These are phyloP conservation scores for Picea sitchensis DNA, from an alignment of 75 land plant genomes.

Conservation along the genomic window DNA sequence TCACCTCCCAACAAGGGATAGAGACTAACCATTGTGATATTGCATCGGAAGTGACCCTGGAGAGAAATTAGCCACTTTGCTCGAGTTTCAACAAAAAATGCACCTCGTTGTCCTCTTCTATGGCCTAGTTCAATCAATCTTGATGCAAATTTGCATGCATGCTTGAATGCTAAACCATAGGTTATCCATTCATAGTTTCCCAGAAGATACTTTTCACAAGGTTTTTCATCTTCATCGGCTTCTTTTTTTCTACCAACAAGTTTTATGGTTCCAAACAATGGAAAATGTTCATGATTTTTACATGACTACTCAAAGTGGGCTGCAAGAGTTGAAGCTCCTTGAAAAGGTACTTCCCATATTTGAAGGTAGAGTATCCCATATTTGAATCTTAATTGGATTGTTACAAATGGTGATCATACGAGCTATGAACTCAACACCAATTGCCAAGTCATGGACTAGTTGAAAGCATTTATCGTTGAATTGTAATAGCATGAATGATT, in stretches of 20 bases:
- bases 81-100: constrained; percentile 82
- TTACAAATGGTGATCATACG: constrained; percentile 62
- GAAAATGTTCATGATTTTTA: constrained; percentile 27
- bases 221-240: constrained; percentile 50
- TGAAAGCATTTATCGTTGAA: constrained; percentile 92
- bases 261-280: constrained; percentile 60
- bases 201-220: constrained; percentile 77
- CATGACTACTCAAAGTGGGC: constrained; percentile 85
- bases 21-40: too few relatives aligned
- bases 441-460: constrained; percentile 76
- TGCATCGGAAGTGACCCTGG: constrained; percentile 30
- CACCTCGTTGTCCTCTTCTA: constrained; percentile 45
- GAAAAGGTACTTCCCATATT: constrained; percentile 67
- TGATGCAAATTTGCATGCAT: constrained; percentile 66
- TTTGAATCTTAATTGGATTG: constrained; percentile 72
- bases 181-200: constrained; percentile 81
- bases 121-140: constrained; percentile 75
- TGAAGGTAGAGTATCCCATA: constrained; percentile 57
- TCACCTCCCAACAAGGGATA: too few relatives aligned
- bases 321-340: constrained; percentile 79
- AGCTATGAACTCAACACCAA: constrained; percentile 74
- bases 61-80: constrained; percentile 87
- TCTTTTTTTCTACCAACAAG: constrained; percentile 44
- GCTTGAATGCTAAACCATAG: constrained; percentile 47
- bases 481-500: constrained; percentile 87